phyloP scores from a whole-genome alignment of 257 asterid genomes.

The Datura wrightii region DNA sequence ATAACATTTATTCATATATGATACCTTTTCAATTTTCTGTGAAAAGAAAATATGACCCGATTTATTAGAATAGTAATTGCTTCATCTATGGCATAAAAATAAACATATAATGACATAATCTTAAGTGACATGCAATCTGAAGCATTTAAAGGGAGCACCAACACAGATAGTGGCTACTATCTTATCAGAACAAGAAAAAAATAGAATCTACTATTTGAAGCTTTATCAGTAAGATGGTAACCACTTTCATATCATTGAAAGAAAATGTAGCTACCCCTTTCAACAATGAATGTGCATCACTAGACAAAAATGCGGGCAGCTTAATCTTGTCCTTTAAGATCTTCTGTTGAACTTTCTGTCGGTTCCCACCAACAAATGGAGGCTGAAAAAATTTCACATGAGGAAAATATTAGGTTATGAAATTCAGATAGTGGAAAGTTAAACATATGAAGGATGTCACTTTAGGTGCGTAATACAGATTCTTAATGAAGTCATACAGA shows the following conservation, averaged over 20 bases:
- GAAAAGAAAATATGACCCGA: not conserved
- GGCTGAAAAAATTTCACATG: conserved; percentile 52
- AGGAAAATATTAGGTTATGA: conserved; percentile 20
- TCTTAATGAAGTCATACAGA: not conserved
- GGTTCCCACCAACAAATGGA: conserved; percentile 66
- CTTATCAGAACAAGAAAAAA: no score
- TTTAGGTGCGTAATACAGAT: not conserved
- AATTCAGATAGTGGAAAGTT: not conserved
- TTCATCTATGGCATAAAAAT: not conserved
- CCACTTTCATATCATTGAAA: not conserved
- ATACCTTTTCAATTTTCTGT: not conserved
- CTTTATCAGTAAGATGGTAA: not conserved
- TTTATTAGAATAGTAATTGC: not conserved
- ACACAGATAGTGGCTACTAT: not conserved
- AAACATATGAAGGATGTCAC: not conserved
- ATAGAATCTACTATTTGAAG: not conserved
- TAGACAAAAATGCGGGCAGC: conserved; percentile 70
- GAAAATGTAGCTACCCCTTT: conserved; percentile 64
- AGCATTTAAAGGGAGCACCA: conserved; percentile 13
- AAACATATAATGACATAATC: not conserved
- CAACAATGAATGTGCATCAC: conserved; percentile 75
- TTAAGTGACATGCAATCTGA: not conserved
- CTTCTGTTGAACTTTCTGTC: conserved; percentile 75
- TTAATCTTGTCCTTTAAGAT: conserved; percentile 72
- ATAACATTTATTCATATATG: no score